Evolutionary conservation across 1,284 basidiomycete genomes (phyloP).

Genomic region (Marasmius oreades): DNA sequence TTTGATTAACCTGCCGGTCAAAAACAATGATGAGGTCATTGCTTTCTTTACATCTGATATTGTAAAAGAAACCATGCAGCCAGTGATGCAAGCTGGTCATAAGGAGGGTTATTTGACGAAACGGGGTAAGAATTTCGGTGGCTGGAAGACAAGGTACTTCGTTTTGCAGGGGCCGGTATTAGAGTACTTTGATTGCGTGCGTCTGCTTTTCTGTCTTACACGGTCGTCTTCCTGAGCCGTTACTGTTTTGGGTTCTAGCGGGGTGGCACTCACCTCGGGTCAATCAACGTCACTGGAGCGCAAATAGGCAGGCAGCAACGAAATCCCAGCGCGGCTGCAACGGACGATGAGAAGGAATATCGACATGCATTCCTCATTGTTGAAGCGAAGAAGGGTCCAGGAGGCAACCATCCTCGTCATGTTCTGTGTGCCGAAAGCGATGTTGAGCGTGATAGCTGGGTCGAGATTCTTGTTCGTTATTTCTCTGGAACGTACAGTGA

Average conservation of each 20-base stretch:
- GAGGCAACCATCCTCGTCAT: slow-evolving; percentile 75
- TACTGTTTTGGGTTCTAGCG: slow-evolving; percentile 52
- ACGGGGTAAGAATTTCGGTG: slow-evolving; percentile 94
- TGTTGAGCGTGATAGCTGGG: slow-evolving; percentile 90
- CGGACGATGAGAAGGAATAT: slow-evolving; percentile 90
- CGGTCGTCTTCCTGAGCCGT: neutral
- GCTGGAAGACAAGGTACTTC: slow-evolving; percentile 95
- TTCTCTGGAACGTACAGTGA: slow-evolving; percentile 72
- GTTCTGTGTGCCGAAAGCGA: slow-evolving; percentile 97
- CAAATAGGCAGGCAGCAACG: slow-evolving; percentile 76
- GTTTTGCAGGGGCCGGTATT: slow-evolving; percentile 84
- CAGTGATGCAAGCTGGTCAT: slow-evolving; percentile 77
- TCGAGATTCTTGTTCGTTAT: slow-evolving; percentile 87
- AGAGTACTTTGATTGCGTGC: slow-evolving; percentile 92
- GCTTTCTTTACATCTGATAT: slow-evolving; percentile 92
- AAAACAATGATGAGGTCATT: slow-evolving; percentile 87
- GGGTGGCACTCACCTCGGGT: slow-evolving; percentile 86
- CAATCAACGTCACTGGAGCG: slow-evolving; percentile 82
- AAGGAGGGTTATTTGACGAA: slow-evolving; percentile 98
- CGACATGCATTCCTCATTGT: slow-evolving; percentile 97
- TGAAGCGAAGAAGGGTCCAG: slow-evolving; percentile 73
- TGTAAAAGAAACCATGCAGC: slow-evolving; percentile 68
- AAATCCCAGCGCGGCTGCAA: slow-evolving; percentile 43
- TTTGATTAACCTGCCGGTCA: slow-evolving; percentile 80
- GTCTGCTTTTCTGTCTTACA: slow-evolving; percentile 30